Base-by-base conservation (phyloP, 2,329 filamentous ascomycete species). In the Colletotrichum spaethianum region DNA sequence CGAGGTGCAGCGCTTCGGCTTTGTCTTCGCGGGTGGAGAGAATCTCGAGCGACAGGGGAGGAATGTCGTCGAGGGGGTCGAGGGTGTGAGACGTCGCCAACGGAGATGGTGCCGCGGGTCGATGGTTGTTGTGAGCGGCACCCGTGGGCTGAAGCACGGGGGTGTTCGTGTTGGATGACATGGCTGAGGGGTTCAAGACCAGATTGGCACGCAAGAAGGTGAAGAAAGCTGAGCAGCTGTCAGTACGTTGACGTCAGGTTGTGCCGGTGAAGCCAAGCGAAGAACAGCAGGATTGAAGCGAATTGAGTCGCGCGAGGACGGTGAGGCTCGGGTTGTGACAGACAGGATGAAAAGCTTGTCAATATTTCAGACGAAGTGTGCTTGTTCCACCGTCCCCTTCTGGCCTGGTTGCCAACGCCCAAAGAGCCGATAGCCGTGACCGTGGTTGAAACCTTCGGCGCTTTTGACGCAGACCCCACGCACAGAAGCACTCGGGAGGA, bases 181-280 rank as follows among this genome's bases (percentile, higher is more conserved):
- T 82, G 68, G 90, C 84, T 73, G 86, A 91, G 56, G 86, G 85
- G 63, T 86, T 87, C 70, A 96, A 90, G 76, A 92, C 91, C 67
- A 96, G 89, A 79, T 96, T 96, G 74, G 93, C 93, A 76, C 93
- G 91, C 20, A 96, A 87, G 76, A 94, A 96, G 67, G 91, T 93
- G 82, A 96, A 93, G 85, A 96, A 96, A 33, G 93, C 94, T 96
- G 81, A 33, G 46, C 62, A 44, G 33, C 33, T n/a, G 75, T 76
- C 69, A 76, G 74, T 62, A 31, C 36, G 12, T 48, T 31, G n/a
- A 64, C 23, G n/a, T 46, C 33, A 16, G 55, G 46, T 53, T 16
- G 7, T 2, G 53, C 11, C 28, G n/a, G 38, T 38, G 18, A 52
- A 11, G n/a, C 1, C 33, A 48, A 40, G 31, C 16, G 20, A 18